These are phyloP conservation scores for Coelastrella sp. DNA, from an alignment of 139 green algal genomes.

Conservation along the genomic window DNA sequence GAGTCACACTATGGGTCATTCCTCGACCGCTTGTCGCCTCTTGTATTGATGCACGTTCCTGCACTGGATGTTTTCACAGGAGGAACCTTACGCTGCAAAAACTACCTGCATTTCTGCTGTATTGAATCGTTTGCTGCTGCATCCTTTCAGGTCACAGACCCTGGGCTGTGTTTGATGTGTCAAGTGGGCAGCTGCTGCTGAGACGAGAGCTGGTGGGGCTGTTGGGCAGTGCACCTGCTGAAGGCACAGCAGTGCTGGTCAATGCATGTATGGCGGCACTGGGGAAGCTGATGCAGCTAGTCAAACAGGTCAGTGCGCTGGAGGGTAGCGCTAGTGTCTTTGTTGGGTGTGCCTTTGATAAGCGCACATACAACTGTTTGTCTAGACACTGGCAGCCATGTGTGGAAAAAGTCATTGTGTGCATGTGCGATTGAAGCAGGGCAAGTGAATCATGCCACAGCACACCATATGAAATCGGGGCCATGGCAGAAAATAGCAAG, in stretches of 20 bases:
- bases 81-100: no score
- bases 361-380: neutral
- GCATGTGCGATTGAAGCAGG: no score
- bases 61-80: no score
- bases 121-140: no score
- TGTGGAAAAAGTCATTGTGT: no score
- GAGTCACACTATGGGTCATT: no score
- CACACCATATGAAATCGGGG: no score
- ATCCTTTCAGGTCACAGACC: neutral
- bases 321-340: neutral
- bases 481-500: no score
- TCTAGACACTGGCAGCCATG: neutral
- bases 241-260: neutral
- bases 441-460: no score
- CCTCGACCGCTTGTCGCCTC: no score
- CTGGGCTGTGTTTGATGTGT: slow-evolving; percentile 11
- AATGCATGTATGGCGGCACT: neutral
- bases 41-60: no score
- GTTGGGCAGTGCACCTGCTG: neutral
- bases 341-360: neutral
- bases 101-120: no score
- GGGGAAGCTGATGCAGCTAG: neutral
- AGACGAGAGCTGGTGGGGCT: neutral
- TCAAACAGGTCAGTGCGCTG: neutral
- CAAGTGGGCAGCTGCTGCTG: slow-evolving; percentile 5